phyloP scores from a whole-genome alignment of 176 grass and related monocot species.

The Phragmites australis region DNA sequence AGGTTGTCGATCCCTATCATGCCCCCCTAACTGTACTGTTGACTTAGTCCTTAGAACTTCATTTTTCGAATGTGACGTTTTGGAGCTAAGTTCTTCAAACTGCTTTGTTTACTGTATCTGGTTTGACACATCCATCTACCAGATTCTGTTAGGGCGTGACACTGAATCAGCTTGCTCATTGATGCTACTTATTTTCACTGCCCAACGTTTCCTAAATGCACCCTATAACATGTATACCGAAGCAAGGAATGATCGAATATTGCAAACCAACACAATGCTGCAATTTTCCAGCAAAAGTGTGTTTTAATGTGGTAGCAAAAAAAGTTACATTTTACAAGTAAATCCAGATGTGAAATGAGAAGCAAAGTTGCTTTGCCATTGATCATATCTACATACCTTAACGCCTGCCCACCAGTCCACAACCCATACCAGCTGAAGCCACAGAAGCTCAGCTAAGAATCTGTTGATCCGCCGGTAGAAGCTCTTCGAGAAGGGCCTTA shows the following conservation, averaged over 20 bases:
- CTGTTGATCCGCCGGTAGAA: conserved; percentile 70
- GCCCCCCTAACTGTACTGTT: too few relatives aligned
- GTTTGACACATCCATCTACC: background rate
- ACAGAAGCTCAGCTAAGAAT: conserved; percentile 72
- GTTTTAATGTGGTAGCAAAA: background rate
- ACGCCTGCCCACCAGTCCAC: conserved; percentile 98
- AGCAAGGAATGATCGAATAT: background rate
- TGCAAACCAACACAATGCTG: background rate
- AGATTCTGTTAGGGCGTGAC: background rate
- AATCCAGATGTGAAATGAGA: background rate
- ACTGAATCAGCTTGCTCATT: background rate
- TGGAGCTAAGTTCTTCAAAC: background rate
- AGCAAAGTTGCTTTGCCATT: background rate
- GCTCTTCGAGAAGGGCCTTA: conserved; percentile 78
- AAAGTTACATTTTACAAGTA: background rate
- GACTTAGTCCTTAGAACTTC: background rate
- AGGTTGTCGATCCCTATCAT: background rate
- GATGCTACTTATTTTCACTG: background rate
- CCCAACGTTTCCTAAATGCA: background rate
- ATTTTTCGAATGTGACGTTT: background rate
- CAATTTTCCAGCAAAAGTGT: background rate
- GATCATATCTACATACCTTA: conserved; percentile 51
- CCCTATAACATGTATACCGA: background rate
- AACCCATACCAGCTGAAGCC: conserved; percentile 95
- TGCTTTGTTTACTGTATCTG: background rate